Evolutionary conservation across 2,329 filamentous ascomycete species (phyloP), one percentile per base, ranked within the genome.

Genomic region (Pseudohalonectria lignicola): DNA sequence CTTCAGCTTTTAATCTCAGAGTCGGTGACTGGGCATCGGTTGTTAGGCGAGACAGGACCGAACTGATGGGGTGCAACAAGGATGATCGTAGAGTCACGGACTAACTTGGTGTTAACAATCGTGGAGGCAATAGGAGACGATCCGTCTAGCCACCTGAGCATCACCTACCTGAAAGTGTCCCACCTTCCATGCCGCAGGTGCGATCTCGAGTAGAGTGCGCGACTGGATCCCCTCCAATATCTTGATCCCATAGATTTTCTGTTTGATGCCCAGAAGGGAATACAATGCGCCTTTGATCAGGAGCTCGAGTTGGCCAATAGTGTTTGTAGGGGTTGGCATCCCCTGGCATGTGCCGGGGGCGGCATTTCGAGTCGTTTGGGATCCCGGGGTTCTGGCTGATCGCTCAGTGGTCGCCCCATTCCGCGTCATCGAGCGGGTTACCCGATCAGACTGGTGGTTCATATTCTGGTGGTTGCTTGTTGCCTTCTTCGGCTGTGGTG

Each of bases 161-260:
- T n/a, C 12, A 15, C 42, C 0, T 41, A 45, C 46, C 39, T 42
- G 39, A 13, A 50, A 43, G 21, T 45, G 41, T 9, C 36, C 23
- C 4, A 39, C 23, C 31, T 43, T 49, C 44, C 47, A 50, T 10
- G 45, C 44, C 2, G 45, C 44, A 2, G 48, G 48, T 1, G 48
- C 48, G 9, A 50, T 36, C 8, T 43, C 40, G 2, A 47, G 20
- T 2, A 50, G 36, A 0, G 44, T 39, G 2, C 39, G 31, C 7
- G 33, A 17, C 1, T 35, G 35, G 4, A 18, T 5, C 6, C 4
- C 10, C 6, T 40, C 34, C 5, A 43, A 20, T n/a, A 36, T 34
- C 6, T 23, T 31, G 4, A 45, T 39, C 1, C 42, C 40, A 2
- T 17, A 32, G 3, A 39, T 31, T 4, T 34, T 25, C 7, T 36